Conservation (phyloP, 768 basidiomycete genomes). For the Mycena metata region DNA sequence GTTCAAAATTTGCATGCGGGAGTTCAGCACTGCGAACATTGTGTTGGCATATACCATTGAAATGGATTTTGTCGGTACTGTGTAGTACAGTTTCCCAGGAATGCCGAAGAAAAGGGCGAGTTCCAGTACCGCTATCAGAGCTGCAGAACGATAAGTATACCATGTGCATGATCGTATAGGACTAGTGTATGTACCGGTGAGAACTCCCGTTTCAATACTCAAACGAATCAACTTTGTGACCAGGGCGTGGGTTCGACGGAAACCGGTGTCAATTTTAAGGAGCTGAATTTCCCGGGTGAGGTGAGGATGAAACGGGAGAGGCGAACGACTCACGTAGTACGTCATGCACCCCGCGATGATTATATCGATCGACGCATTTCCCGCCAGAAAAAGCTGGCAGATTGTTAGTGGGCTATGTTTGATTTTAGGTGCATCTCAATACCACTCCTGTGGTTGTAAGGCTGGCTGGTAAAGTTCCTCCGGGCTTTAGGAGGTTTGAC, state of each 20-base stretch:
- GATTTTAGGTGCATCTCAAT: neutral
- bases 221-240: conserved; percentile 6
- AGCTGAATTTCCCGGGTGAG: neutral
- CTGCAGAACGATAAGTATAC: no score
- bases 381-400: neutral
- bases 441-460: neutral
- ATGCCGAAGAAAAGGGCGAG: no score
- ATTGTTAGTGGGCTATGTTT: no score
- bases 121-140: no score
- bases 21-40: conserved; percentile 1
- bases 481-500: no score
- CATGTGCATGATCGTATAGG: no score
- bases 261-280: neutral
- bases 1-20: neutral
- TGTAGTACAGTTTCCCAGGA: neutral
- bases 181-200: no score
- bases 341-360: neutral
- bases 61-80: neutral
- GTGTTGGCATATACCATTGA: conserved; percentile 5
- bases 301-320: no score
- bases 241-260: neutral
- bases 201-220: no score
- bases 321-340: neutral
- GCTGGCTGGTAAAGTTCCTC: no score
- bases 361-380: neutral